Conservation (phyloP, 1,139 yeast genomes). For the Candida pseudoviswanathii region DNA sequence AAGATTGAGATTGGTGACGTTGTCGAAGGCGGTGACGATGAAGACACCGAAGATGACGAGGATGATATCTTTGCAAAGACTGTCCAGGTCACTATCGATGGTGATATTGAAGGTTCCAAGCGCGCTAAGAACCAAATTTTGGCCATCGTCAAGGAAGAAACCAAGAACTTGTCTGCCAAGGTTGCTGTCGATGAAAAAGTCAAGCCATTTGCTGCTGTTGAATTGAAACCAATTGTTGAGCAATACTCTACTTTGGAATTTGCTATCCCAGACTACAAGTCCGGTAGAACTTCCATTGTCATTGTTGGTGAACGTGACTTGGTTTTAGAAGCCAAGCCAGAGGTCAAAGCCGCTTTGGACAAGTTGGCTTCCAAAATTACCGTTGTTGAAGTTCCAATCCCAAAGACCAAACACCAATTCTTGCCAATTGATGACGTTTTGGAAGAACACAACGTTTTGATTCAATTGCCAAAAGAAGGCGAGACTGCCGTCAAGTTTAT, state of each 20-base stretch:
- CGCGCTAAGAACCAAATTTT: constrained; percentile 72
- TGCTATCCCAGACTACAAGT: constrained; percentile 34
- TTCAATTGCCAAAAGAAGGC: constrained; percentile 54
- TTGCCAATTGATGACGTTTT: constrained; percentile 49
- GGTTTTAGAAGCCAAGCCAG: constrained; percentile 51
- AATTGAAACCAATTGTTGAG: constrained; percentile 25
- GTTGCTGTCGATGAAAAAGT: constrained; percentile 49
- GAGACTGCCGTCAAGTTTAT: constrained; percentile 59
- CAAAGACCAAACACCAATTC: constrained; percentile 46
- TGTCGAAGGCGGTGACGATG: constrained; percentile 23
- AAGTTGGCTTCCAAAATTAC: constrained; percentile 40
- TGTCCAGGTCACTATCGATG: constrained; percentile 68
- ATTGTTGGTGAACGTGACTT: constrained; percentile 68
- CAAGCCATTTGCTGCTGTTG: constrained; percentile 52
- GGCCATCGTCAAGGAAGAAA: constrained; percentile 75
- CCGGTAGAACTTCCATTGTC: constrained; percentile 30
- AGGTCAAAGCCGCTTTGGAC: constrained; percentile 50
- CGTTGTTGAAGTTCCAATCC: constrained; percentile 45
- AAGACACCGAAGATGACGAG: constrained; percentile 21
- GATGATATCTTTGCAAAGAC: constrained; percentile 57
- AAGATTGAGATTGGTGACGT: constrained; percentile 68
- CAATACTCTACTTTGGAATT: constrained; percentile 32
- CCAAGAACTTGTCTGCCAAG: constrained; percentile 56
- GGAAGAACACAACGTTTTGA: constrained; percentile 60
- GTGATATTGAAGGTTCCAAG: constrained; percentile 83